These are phyloP conservation scores for Cutaneotrichosporon sp. DNA, from an alignment of 1,284 basidiomycete genomes.

Conservation along the genomic window DNA sequence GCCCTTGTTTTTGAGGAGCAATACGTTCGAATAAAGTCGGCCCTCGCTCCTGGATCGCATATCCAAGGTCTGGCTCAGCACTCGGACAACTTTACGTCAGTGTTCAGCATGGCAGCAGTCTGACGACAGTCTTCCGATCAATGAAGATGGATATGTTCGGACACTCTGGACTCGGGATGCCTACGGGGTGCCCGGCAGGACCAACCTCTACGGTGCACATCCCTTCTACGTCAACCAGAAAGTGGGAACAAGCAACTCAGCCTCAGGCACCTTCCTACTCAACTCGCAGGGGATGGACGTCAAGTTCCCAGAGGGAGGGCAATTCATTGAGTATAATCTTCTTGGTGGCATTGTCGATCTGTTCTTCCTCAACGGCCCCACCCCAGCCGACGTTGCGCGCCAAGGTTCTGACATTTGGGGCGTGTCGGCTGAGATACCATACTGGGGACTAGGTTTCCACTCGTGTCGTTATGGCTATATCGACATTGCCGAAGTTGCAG, in stretches of 20 bases:
- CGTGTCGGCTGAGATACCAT: conserved; percentile 23
- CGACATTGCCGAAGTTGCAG: conserved; percentile 31
- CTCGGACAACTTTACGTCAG: conserved; percentile 16
- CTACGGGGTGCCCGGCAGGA: conserved; percentile 14
- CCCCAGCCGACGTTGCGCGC: conserved; percentile 14
- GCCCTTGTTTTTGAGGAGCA: conserved; percentile 75
- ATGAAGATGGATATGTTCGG: conserved; percentile 42
- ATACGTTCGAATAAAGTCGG: conserved; percentile 58
- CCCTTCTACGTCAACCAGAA: conserved; percentile 26
- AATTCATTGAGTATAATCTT: conserved; percentile 24
- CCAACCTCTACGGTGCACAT: conserved; percentile 33
- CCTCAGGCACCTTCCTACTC: conserved; percentile 48
- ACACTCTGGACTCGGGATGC: conserved; percentile 32
- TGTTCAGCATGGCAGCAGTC: no score
- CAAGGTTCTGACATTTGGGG: conserved; percentile 25
- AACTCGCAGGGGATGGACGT: conserved; percentile 38
- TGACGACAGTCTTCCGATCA: conserved; percentile 57
- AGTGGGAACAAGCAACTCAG: conserved; percentile 9
- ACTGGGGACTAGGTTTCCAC: conserved; percentile 25
- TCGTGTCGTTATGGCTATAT: conserved; percentile 33
- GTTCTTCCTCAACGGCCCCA: conserved; percentile 23
- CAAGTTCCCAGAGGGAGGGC: conserved; percentile 20
- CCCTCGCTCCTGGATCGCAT: conserved; percentile 53
- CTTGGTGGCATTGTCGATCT: conserved; percentile 35
- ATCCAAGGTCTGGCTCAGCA: conserved; percentile 70